These are phyloP conservation scores for Pachyrhizus erosus DNA, from an alignment of 306 rosid genomes.

Conservation along the genomic window DNA sequence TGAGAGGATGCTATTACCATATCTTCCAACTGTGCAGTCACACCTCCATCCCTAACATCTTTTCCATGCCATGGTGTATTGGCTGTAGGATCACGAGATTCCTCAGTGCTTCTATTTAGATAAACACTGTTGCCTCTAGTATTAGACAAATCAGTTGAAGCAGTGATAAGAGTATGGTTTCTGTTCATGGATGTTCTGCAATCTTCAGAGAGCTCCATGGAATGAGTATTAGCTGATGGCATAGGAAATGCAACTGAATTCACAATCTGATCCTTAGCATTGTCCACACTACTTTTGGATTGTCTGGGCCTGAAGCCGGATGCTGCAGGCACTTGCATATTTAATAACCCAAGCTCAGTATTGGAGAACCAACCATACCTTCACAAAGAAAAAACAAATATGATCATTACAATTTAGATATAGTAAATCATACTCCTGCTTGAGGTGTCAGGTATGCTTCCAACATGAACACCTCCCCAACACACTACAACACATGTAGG, in stretches of 20 bases:
- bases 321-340: slow-evolving; percentile 54
- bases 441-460: background rate
- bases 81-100: slow-evolving; percentile 52
- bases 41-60: slow-evolving; percentile 55
- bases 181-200: slow-evolving; percentile 49
- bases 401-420: slow-evolving; percentile 33
- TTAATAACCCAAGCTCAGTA: slow-evolving; percentile 52
- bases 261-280: slow-evolving; percentile 47
- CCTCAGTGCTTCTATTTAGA: slow-evolving; percentile 46
- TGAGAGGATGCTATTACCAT: slow-evolving; percentile 60
- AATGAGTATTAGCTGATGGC: slow-evolving; percentile 49
- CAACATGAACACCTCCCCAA: background rate
- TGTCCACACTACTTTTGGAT: slow-evolving; percentile 49
- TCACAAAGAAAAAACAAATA: slow-evolving; percentile 48
- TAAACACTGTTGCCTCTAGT: slow-evolving; percentile 43
- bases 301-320: slow-evolving; percentile 57
- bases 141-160: slow-evolving; percentile 47
- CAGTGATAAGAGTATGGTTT: slow-evolving; percentile 39
- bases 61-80: slow-evolving; percentile 52
- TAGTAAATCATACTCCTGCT: slow-evolving; percentile 1
- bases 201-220: slow-evolving; percentile 54
- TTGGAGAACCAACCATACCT: slow-evolving; percentile 96
- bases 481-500: background rate
- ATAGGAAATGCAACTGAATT: slow-evolving; percentile 45
- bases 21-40: slow-evolving; percentile 57